Evolutionary conservation across 2,329 filamentous ascomycete species (phyloP).

Genomic region (Botryosphaeria dothidea): DNA sequence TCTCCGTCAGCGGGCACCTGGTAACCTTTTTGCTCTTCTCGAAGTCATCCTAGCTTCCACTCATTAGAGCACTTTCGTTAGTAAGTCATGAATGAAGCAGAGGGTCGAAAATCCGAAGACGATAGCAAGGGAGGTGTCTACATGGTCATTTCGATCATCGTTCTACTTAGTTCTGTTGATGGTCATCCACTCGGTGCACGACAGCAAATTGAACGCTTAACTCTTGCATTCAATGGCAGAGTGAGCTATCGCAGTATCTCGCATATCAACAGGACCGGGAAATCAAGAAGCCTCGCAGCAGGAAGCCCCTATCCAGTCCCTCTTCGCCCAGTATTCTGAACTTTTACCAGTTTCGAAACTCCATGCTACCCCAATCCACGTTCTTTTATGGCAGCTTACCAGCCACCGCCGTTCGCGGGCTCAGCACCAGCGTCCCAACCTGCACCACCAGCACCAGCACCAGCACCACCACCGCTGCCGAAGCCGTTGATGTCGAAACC

Average conservation of each 20-base stretch:
- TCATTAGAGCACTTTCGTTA: too few species aligned
- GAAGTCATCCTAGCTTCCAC: too few species aligned
- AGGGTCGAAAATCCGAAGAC: too few species aligned
- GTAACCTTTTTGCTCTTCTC: neutral
- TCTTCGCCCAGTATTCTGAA: neutral
- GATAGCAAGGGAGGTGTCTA: too few species aligned
- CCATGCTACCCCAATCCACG: too few species aligned
- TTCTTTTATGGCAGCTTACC: neutral
- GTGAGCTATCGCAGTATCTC: neutral
- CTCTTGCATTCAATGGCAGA: constrained; percentile 1
- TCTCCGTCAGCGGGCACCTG: neutral
- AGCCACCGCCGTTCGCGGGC: neutral
- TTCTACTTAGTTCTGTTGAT: too few species aligned
- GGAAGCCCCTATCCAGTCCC: neutral
- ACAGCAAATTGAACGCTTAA: neutral
- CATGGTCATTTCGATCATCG: too few species aligned
- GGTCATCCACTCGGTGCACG: neutral
- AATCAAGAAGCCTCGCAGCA: neutral
- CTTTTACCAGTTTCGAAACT: neutral
- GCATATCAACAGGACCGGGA: neutral
- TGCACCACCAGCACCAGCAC: neutral
- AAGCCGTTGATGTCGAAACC: constrained; percentile 15
- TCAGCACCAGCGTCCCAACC: neutral
- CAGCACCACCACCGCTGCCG: constrained; percentile 4
- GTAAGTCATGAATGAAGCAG: too few species aligned